phyloP scores from a whole-genome alignment of 2,329 filamentous ascomycete genomes.

The Xylaria sp. region DNA sequence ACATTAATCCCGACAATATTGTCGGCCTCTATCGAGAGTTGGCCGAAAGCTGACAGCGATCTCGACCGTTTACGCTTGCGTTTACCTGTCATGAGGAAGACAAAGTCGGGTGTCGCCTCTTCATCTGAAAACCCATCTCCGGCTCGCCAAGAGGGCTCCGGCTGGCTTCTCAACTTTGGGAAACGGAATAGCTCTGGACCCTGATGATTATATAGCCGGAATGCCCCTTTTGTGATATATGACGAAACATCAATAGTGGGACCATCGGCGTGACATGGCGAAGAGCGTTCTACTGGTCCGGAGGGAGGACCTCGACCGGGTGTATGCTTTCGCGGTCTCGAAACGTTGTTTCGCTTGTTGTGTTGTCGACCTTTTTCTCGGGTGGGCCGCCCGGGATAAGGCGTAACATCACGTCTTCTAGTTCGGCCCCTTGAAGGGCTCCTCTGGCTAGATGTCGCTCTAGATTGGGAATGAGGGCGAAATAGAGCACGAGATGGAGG shows the following conservation, averaged over 20 bases:
- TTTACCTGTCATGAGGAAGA: constrained; percentile 38
- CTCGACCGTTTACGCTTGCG: constrained; percentile 40
- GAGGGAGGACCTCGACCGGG: background rate
- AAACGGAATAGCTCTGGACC: constrained; percentile 38
- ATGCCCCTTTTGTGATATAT: constrained; percentile 47
- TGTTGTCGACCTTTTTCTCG: constrained; percentile 5
- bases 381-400: background rate
- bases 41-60: constrained; percentile 39
- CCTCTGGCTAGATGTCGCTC: constrained; percentile 3
- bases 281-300: background rate
- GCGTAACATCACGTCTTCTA: constrained; percentile 25
- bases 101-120: constrained; percentile 41
- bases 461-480: background rate
- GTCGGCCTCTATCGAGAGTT: constrained; percentile 39
- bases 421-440: constrained; percentile 25
- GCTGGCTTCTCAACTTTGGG: constrained; percentile 40
- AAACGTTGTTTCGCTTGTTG: constrained; percentile 6
- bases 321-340: background rate
- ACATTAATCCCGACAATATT: background rate
- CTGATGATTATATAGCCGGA: constrained; percentile 37
- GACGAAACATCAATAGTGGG: background rate
- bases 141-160: constrained; percentile 39
- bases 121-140: constrained; percentile 49
- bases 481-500: background rate
- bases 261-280: background rate